Percentiles rank a stretch among this genome's conserved stretches.
These are phyloP conservation scores for Apiospora rasikravindrae DNA, from an alignment of 2,329 filamentous ascomycete species.

Conservation along the genomic window DNA sequence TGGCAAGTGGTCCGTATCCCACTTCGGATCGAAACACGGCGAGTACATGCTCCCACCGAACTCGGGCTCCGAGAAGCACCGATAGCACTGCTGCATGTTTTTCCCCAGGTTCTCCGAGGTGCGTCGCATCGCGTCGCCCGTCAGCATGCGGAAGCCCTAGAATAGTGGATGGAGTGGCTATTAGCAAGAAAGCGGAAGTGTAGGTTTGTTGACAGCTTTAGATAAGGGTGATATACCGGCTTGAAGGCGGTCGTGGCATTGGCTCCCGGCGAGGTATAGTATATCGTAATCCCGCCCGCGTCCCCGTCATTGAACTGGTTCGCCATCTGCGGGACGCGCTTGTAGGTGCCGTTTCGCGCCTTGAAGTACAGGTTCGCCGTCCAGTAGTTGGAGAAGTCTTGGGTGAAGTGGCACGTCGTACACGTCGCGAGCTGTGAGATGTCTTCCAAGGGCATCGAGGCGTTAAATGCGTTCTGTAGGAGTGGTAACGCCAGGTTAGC, in stretches of 20 bases:
- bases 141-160: conserved; percentile 40
- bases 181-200: neutral
- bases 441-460: conserved; percentile 27
- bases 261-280: conserved; percentile 37
- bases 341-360: conserved; percentile 33
- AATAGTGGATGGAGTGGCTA: too few relatives aligned
- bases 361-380: conserved; percentile 40
- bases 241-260: conserved; percentile 38
- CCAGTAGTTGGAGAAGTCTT: conserved; percentile 42
- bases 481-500: conserved; percentile 27
- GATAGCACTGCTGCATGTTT: conserved; percentile 36
- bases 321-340: conserved; percentile 32
- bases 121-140: conserved; percentile 36
- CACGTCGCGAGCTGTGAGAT: conserved; percentile 30
- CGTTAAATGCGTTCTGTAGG: conserved; percentile 39
- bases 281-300: conserved; percentile 38
- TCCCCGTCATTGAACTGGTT: conserved; percentile 33
- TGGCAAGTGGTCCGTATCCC: conserved; percentile 37
- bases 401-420: conserved; percentile 41
- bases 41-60: conserved; percentile 31
- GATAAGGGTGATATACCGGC: conserved; percentile 35
- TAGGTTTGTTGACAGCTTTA: too few relatives aligned
- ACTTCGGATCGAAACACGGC: conserved; percentile 37
- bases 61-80: conserved; percentile 36
- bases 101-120: conserved; percentile 32